Evolutionary conservation across 768 basidiomycete genomes (phyloP).

Genomic region (Russula brevipes): DNA sequence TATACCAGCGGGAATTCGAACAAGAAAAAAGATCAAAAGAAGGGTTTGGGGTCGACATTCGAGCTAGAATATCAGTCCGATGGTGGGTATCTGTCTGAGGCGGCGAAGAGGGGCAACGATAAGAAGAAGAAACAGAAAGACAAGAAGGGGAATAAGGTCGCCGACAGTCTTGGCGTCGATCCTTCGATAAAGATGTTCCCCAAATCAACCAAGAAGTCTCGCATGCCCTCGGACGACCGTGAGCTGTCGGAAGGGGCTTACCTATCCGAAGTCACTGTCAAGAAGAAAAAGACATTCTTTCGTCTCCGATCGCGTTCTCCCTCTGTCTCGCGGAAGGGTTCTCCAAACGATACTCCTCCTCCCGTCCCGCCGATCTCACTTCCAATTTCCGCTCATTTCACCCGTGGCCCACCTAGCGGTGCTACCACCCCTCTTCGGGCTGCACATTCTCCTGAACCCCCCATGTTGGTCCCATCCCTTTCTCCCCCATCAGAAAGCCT

Average conservation of each 20-base stretch:
- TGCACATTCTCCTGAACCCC: not conserved
- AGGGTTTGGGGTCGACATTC: slow-evolving; percentile 20
- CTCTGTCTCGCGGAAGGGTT: slow-evolving; percentile 10
- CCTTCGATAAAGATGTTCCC: not conserved
- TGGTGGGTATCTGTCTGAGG: slow-evolving; percentile 29
- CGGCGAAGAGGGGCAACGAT: slow-evolving; percentile 14
- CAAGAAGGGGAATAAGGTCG: slow-evolving; percentile 21
- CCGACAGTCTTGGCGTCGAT: slow-evolving; percentile 1
- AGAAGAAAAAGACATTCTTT: slow-evolving; percentile 31
- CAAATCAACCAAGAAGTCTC: slow-evolving; percentile 25
- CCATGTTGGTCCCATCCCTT: not conserved
- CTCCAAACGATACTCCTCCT: not conserved
- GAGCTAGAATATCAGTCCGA: slow-evolving; percentile 34
- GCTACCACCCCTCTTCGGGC: not conserved
- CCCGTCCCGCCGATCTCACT: slow-evolving; percentile 15
- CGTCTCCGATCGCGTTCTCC: slow-evolving; percentile 19
- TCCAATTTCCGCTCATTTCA: slow-evolving; percentile 9
- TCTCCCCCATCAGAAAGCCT: not conserved
- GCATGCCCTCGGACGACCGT: slow-evolving; percentile 5
- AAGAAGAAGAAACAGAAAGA: slow-evolving; percentile 24
- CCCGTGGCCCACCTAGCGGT: slow-evolving; percentile 5
- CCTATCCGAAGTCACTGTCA: slow-evolving; percentile 30
- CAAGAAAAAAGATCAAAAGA: slow-evolving; percentile 30
- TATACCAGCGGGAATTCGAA: slow-evolving; percentile 29
- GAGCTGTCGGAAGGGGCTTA: slow-evolving; percentile 34